A percentile compares a stretch with the other conserved stretches of the same genome.
These are phyloP conservation scores for Aspergillus mulundensis DNA, from an alignment of 495 filamentous ascomycete species.

Conservation along the genomic window DNA sequence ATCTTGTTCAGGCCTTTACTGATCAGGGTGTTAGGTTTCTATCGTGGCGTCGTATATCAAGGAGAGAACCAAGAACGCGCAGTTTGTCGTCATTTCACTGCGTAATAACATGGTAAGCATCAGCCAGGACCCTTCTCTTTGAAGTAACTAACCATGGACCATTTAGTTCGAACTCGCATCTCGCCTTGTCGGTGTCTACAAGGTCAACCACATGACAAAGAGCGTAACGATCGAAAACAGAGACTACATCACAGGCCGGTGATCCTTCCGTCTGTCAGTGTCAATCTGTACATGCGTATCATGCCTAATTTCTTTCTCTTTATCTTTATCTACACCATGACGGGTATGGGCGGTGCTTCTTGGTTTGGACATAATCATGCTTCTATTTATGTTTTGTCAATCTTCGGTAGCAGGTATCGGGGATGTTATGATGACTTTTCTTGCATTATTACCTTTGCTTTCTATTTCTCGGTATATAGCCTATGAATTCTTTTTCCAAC, in stretches of 20 bases:
- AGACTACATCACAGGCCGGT: slow-evolving; percentile 65
- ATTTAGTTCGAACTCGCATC: slow-evolving; percentile 85
- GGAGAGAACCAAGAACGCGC: slow-evolving; percentile 96
- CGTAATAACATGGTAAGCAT: slow-evolving; percentile 84
- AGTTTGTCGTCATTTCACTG: slow-evolving; percentile 97
- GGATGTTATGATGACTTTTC: not conserved
- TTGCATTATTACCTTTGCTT: not conserved
- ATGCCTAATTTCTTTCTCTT: not conserved
- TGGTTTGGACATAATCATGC: slow-evolving; percentile 7
- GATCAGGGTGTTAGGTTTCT: slow-evolving; percentile 67
- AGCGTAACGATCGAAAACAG: slow-evolving; percentile 92
- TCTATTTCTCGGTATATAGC: not conserved
- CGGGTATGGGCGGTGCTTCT: slow-evolving; percentile 9
- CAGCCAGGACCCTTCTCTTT: not conserved
- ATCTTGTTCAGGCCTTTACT: not conserved
- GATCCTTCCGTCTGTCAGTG: slow-evolving; percentile 10
- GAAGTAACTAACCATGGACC: slow-evolving; percentile 1
- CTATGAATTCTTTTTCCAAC: not conserved
- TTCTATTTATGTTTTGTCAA: slow-evolving; percentile 4
- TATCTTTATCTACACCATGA: not conserved
- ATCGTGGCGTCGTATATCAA: slow-evolving; percentile 99
- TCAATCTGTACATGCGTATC: slow-evolving; percentile 1
- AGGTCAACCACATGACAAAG: slow-evolving; percentile 99
- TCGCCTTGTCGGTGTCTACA: slow-evolving; percentile 92
- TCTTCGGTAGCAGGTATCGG: slow-evolving; percentile 6